phyloP scores from a whole-genome alignment of 495 filamentous ascomycete species.

The Gamarada debralockiae region DNA sequence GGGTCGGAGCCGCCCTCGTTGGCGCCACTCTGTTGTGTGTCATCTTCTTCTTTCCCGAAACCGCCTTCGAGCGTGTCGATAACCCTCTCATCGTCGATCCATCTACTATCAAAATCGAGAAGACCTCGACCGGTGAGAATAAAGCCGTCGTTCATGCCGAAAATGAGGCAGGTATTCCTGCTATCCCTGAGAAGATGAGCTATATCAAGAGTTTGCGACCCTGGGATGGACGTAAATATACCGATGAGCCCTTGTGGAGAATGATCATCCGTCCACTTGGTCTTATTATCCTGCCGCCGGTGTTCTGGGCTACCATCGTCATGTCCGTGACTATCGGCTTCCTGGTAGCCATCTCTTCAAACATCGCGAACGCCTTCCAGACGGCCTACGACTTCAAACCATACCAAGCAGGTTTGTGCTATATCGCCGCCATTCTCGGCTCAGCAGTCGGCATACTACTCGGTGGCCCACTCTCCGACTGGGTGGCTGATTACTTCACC shows the following conservation, averaged over 20 bases:
- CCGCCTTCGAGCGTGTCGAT: slow-evolving; percentile 40
- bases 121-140: too few species aligned
- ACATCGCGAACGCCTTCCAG: slow-evolving; percentile 41
- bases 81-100: too few species aligned
- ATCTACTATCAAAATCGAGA: too few species aligned
- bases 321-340: slow-evolving; percentile 48
- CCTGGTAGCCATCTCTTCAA: slow-evolving; percentile 46
- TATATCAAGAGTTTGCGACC: slow-evolving; percentile 32
- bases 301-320: slow-evolving; percentile 45
- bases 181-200: too few species aligned
- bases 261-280: slow-evolving; percentile 42
- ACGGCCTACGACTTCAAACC: slow-evolving; percentile 39
- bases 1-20: slow-evolving; percentile 39
- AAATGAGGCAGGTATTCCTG: too few species aligned
- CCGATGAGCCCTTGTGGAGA: slow-evolving; percentile 37
- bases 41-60: slow-evolving; percentile 50
- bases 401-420: slow-evolving; percentile 46
- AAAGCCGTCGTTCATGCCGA: too few species aligned
- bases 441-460: slow-evolving; percentile 40
- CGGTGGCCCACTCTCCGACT: slow-evolving; percentile 44
- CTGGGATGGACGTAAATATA: slow-evolving; percentile 33
- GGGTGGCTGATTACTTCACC: slow-evolving; percentile 44
- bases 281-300: slow-evolving; percentile 40
- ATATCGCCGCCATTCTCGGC: slow-evolving; percentile 43
- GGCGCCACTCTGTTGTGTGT: slow-evolving; percentile 39